Evolutionary conservation across 2,329 filamentous ascomycete genomes (phyloP), one percentile per base, ranked within the genome.

Genomic region (Akanthomyces dipterigenus): DNA sequence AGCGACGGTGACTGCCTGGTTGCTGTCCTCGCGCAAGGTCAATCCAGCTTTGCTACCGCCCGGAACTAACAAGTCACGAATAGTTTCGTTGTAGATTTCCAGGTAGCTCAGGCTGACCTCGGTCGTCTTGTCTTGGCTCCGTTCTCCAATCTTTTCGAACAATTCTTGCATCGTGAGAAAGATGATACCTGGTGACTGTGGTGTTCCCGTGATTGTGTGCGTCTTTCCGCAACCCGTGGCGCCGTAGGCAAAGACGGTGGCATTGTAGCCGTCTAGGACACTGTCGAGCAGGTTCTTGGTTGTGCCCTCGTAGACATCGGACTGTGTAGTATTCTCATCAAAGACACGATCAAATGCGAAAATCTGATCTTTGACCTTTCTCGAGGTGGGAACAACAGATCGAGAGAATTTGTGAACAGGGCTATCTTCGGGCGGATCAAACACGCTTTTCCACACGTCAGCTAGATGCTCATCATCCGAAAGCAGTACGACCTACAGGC

Each of bases 71-170:
- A 99, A 78, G 77, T 99, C 95, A 57, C 95, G 90, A 69, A 99
- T 99, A 0, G 93, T 97, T 78, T 99, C 95, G 72, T 99, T 99
- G 81, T 99, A 99, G 65, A 99, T 99, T 72, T 99, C 95, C 42
- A 99, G 82, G 70, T 98, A 99, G 0, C 93, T 97, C 18, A 99
- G 84, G 0, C 93, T 91, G 59, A 99, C 80, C 70, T 98, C 95
- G 3, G 92, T 95, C 31, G 87, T 81, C 75, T 97, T 98, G 63
- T 96, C 92, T 62, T 89, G 86, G 64, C 88, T 88, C 59, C 90
- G 78, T 61, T 98, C 95, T n/a, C 82, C 80, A 67, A 99, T 96
- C 74, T 93, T 91, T 77, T 99, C 95, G 70, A 99, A 99, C 26
- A 99, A 80, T 75, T 99, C 95, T 75, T 98, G 93, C 93, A 99